A percentile compares a stretch with the other conserved stretches of the same genome.
Conservation (phyloP, 331 rosid genomes). For the Spiraea crenata region DNA sequence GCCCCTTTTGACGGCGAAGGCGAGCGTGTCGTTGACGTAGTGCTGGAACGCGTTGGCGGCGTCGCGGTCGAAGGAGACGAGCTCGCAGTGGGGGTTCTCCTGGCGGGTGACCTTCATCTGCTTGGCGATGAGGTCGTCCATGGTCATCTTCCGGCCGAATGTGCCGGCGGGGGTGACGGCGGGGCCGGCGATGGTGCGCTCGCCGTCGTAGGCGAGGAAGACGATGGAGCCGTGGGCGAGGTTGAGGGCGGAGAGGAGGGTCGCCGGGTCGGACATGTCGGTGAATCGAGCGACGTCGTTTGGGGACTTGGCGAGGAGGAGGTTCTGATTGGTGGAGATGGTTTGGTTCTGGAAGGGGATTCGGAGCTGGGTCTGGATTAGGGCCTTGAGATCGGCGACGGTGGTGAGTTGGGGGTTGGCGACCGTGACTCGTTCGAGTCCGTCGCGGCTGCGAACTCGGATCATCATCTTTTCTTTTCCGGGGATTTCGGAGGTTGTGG, state of each 20-base stretch:
- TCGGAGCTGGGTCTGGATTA: constrained; percentile 56
- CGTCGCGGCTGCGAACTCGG: constrained; percentile 87
- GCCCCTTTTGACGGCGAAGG: constrained; percentile 77
- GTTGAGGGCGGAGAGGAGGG: constrained; percentile 54
- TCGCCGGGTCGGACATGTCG: constrained; percentile 62
- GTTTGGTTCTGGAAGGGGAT: constrained; percentile 75
- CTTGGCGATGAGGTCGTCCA: constrained; percentile 95
- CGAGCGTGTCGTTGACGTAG: constrained; percentile 80
- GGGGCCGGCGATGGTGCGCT: constrained; percentile 69
- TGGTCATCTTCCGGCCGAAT: constrained; percentile 96
- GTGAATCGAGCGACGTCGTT: constrained; percentile 67
- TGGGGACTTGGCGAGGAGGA: constrained; percentile 55
- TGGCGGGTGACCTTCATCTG: constrained; percentile 90
- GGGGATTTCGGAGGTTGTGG: too few species aligned
- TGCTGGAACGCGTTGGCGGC: constrained; percentile 91
- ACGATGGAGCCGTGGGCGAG: constrained; percentile 80
- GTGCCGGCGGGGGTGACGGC: constrained; percentile 73
- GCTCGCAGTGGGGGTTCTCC: constrained; percentile 80
- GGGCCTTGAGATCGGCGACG: constrained; percentile 53
- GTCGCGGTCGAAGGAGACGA: constrained; percentile 89
- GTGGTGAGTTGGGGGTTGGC: constrained; percentile 53
- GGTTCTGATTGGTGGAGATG: constrained; percentile 80
- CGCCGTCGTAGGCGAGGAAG: constrained; percentile 72
- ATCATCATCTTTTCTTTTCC: constrained; percentile 56
- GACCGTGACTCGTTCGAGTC: constrained; percentile 64